These are phyloP conservation scores for Fistulifera pelliculosa DNA, from an alignment of 108 stramenopile species.

Conservation along the genomic window DNA sequence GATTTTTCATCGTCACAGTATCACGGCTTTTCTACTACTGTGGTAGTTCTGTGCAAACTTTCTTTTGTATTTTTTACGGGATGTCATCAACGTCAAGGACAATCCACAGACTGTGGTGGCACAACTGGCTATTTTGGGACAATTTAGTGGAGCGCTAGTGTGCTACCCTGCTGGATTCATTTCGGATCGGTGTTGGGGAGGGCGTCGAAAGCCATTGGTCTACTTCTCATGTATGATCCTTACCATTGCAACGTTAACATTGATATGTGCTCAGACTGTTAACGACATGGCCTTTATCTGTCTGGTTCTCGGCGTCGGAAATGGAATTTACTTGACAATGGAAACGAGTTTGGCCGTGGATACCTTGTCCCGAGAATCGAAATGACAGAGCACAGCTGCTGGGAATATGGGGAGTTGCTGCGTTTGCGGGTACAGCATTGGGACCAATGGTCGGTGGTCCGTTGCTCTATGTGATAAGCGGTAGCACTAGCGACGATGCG, in stretches of 20 bases:
- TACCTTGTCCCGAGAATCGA: slow-evolving; percentile 23
- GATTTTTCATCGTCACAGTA: slow-evolving; percentile 53
- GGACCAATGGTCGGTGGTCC: slow-evolving; percentile 55
- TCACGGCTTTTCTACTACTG: slow-evolving; percentile 59
- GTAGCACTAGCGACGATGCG: neutral
- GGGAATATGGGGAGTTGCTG: slow-evolving; percentile 64
- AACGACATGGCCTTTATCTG: slow-evolving; percentile 26
- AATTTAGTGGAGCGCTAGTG: slow-evolving; percentile 29
- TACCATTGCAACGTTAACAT: slow-evolving; percentile 15
- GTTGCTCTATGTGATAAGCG: slow-evolving; percentile 10
- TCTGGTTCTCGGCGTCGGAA: slow-evolving; percentile 37
- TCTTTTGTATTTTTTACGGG: slow-evolving; percentile 47
- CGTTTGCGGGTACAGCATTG: slow-evolving; percentile 43
- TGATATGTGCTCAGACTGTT: slow-evolving; percentile 29
- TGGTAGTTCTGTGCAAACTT: slow-evolving; percentile 46
- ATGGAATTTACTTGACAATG: slow-evolving; percentile 65
- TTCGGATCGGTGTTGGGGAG: slow-evolving; percentile 31
- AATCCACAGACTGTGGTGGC: slow-evolving; percentile 41
- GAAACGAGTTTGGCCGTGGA: slow-evolving; percentile 58
- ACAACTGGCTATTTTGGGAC: slow-evolving; percentile 32
- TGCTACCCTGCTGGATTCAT: slow-evolving; percentile 43
- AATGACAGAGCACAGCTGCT: slow-evolving; percentile 39
- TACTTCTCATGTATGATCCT: slow-evolving; percentile 41
- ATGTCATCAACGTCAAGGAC: slow-evolving; percentile 28
- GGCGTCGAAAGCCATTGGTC: slow-evolving; percentile 46